These are phyloP conservation scores for Ganoderma sp. DNA, from an alignment of 1,284 basidiomycete genomes.

Conservation along the genomic window DNA sequence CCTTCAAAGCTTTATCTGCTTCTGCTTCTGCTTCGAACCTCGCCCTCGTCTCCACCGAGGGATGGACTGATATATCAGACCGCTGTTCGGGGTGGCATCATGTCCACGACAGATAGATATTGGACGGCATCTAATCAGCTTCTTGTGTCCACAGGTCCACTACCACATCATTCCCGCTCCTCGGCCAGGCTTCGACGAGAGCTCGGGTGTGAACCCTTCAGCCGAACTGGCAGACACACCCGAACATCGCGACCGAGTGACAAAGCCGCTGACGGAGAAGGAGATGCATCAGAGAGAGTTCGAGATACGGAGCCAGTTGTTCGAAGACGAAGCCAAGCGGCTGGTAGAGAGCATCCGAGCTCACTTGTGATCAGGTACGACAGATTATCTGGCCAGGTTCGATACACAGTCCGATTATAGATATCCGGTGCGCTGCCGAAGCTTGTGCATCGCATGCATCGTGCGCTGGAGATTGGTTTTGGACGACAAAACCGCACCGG, in stretches of 20 bases:
- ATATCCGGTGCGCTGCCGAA: not conserved
- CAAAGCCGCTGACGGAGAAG: conserved; percentile 45
- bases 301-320: conserved; percentile 59
- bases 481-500: not conserved
- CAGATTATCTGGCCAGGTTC: not conserved
- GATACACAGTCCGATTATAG: not conserved
- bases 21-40: too few species aligned
- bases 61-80: not conserved
- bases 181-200: conserved; percentile 38
- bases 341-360: conserved; percentile 52
- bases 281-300: conserved; percentile 67
- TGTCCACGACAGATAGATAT: not conserved
- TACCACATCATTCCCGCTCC: conserved; percentile 83
- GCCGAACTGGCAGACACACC: not conserved
- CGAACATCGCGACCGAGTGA: conserved; percentile 32
- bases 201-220: not conserved
- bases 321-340: conserved; percentile 60
- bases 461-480: not conserved
- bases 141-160: conserved; percentile 59
- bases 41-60: not conserved
- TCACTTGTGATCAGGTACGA: conserved; percentile 25
- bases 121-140: not conserved
- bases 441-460: not conserved
- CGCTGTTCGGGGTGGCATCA: not conserved
- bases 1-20: not conserved